Percentiles rank a stretch among this genome's conserved stretches.
Evolutionary conservation across 257 asterid species (phyloP).

Genomic region (Nyctanthes arbortristis): DNA sequence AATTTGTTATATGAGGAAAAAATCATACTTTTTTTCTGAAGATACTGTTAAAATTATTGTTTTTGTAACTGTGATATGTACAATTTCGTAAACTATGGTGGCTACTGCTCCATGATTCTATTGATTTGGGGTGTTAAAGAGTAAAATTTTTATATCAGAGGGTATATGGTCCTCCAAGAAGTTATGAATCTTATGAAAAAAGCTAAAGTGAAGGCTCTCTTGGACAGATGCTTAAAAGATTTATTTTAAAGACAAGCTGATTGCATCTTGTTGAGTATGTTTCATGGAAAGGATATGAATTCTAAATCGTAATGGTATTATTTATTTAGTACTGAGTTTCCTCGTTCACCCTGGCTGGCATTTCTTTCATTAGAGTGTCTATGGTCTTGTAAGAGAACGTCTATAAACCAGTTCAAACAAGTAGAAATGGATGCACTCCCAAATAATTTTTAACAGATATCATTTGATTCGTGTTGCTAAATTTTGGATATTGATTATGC

Average conservation of each 20-base stretch:
- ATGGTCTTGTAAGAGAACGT: neutral
- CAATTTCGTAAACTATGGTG: neutral
- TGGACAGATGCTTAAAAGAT: no score
- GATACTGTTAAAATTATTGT: neutral
- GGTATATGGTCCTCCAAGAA: neutral
- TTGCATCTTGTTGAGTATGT: no score
- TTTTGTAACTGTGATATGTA: neutral
- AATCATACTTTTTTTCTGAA: neutral
- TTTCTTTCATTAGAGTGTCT: neutral
- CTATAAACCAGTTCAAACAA: neutral
- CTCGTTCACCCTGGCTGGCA: no score
- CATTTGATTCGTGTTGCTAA: neutral
- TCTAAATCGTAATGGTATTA: no score
- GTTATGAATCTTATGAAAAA: no score
- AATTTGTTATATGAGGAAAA: neutral
- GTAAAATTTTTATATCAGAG: neutral
- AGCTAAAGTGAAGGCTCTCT: no score
- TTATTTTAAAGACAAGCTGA: no score
- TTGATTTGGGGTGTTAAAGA: neutral
- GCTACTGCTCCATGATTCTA: neutral
- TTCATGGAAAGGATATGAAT: no score
- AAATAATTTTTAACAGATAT: neutral
- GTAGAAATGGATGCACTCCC: neutral
- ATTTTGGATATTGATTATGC: neutral
- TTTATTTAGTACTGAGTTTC: no score